phyloP scores from a whole-genome alignment of 2,329 filamentous ascomycete genomes.

The Cordyceps cicadae region DNA sequence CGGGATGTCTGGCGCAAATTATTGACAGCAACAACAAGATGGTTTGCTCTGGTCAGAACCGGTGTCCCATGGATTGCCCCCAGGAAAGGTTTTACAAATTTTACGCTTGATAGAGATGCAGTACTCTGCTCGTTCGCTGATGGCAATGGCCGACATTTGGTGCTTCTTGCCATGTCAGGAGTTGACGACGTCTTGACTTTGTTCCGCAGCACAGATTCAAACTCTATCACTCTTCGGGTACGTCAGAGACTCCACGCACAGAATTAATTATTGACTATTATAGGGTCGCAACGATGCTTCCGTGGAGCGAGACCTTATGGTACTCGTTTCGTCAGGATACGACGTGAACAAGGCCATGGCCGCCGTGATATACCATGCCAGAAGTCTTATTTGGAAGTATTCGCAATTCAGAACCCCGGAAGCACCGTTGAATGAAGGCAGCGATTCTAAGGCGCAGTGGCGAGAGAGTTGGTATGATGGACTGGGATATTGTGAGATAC shows the following conservation, averaged over 20 bases:
- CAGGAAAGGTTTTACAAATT: constrained; percentile 63
- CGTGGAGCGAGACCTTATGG: constrained; percentile 43
- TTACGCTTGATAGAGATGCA: constrained; percentile 68
- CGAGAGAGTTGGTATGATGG: constrained; percentile 86
- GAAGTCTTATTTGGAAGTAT: constrained; percentile 38
- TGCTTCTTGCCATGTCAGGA: constrained; percentile 71
- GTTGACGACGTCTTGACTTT: constrained; percentile 61
- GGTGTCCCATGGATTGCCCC: constrained; percentile 84
- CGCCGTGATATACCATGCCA: constrained; percentile 80
- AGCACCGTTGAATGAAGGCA: constrained; percentile 21
- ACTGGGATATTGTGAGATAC: constrained; percentile 67
- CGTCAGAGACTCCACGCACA: constrained; percentile 20
- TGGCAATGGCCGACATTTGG: constrained; percentile 62
- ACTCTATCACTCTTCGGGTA: constrained; percentile 59
- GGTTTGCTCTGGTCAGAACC: constrained; percentile 73
- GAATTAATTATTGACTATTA: constrained; percentile 11
- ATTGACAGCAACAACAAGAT: constrained; percentile 36
- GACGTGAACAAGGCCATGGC: constrained; percentile 69
- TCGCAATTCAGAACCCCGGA: constrained; percentile 32
- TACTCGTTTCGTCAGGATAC: constrained; percentile 64
- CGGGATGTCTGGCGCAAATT: not conserved
- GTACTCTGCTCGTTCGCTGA: constrained; percentile 72
- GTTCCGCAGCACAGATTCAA: constrained; percentile 56
- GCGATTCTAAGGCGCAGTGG: constrained; percentile 56
- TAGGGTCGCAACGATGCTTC: constrained; percentile 60